These are phyloP conservation scores for Domatiomyces catenatus DNA, from an alignment of 2,329 filamentous ascomycete species.

Conservation along the genomic window DNA sequence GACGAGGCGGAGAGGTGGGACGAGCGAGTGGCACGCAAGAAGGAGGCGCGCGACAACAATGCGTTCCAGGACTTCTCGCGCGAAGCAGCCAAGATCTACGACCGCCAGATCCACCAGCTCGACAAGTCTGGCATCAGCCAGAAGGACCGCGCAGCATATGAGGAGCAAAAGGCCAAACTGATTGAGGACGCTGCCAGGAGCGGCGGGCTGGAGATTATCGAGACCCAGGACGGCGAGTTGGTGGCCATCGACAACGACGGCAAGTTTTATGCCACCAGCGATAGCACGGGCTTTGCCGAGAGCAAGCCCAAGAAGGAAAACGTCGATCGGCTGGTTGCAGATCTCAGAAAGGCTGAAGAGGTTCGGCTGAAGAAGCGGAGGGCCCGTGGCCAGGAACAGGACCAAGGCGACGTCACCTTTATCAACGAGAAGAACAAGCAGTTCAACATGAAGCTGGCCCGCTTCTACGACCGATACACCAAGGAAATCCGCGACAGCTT, in stretches of 20 bases:
- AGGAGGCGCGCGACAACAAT: slow-evolving; percentile 63
- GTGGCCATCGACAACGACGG: slow-evolving; percentile 87
- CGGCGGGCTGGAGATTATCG: slow-evolving; percentile 80
- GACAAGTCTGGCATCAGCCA: slow-evolving; percentile 34
- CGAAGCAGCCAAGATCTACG: slow-evolving; percentile 85
- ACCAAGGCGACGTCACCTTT: slow-evolving; percentile 86
- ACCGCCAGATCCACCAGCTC: slow-evolving; percentile 68
- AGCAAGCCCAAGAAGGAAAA: slow-evolving; percentile 78
- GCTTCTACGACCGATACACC: slow-evolving; percentile 99
- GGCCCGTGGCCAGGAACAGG: slow-evolving; percentile 60
- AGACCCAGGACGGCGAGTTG: slow-evolving; percentile 87
- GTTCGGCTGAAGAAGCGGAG: slow-evolving; percentile 69
- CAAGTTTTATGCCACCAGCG: slow-evolving; percentile 75
- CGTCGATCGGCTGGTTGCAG: slow-evolving; percentile 72
- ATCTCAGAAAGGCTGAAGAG: slow-evolving; percentile 80
- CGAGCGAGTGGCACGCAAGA: slow-evolving; percentile 72
- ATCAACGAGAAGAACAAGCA: slow-evolving; percentile 99
- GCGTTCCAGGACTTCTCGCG: slow-evolving; percentile 79
- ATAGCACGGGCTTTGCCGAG: slow-evolving; percentile 64
- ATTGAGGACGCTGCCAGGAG: slow-evolving; percentile 69
- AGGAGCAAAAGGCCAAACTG: slow-evolving; percentile 52
- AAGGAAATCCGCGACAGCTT: slow-evolving; percentile 94
- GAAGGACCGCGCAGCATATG: slow-evolving; percentile 60
- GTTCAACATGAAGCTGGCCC: slow-evolving; percentile 91
- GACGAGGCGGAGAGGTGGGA: slow-evolving; percentile 95